These are phyloP conservation scores for Liriodendron chinense DNA, from an alignment of 164 flowering plant species.

Conservation along the genomic window DNA sequence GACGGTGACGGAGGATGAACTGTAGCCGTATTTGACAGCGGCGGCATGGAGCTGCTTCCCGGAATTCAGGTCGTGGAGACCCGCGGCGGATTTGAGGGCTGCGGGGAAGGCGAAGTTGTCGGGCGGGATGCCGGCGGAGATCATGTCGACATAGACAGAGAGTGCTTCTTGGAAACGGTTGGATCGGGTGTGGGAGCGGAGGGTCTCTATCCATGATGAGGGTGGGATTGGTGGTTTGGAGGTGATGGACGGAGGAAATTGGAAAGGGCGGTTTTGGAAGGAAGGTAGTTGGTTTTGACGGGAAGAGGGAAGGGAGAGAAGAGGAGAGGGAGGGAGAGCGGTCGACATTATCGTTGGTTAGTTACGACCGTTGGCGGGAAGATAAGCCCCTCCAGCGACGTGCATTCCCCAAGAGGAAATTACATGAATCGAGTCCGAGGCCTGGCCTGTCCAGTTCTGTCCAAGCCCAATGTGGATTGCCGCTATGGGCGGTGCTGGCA, in stretches of 20 bases:
- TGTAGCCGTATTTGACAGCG: slow-evolving; percentile 52
- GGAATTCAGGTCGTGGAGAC: slow-evolving; percentile 38
- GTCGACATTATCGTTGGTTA: neutral
- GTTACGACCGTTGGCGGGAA: neutral
- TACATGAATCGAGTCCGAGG: no score
- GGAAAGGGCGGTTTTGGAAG: neutral
- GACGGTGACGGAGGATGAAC: slow-evolving; percentile 39
- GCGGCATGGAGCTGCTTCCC: slow-evolving; percentile 66
- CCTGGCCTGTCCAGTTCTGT: no score
- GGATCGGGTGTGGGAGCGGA: slow-evolving; percentile 51
- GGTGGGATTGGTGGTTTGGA: slow-evolving; percentile 14
- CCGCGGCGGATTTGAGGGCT: slow-evolving; percentile 50
- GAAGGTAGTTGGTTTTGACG: slow-evolving; percentile 11
- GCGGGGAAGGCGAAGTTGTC: slow-evolving; percentile 77
- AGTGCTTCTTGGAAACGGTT: slow-evolving; percentile 53
- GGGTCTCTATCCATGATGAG: slow-evolving; percentile 53
- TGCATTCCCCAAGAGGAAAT: no score
- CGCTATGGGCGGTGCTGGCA: no score
- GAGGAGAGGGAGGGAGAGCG: slow-evolving; percentile 1
- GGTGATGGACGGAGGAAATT: neutral
- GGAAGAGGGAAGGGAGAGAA: slow-evolving; percentile 7
- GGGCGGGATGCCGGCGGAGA: slow-evolving; percentile 37
- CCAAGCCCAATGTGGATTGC: no score
- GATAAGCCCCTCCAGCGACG: neutral
- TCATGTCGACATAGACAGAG: slow-evolving; percentile 52